Evolutionary conservation across 306 rosid species (phyloP).

Genomic region (Trifolium subterraneum): DNA sequence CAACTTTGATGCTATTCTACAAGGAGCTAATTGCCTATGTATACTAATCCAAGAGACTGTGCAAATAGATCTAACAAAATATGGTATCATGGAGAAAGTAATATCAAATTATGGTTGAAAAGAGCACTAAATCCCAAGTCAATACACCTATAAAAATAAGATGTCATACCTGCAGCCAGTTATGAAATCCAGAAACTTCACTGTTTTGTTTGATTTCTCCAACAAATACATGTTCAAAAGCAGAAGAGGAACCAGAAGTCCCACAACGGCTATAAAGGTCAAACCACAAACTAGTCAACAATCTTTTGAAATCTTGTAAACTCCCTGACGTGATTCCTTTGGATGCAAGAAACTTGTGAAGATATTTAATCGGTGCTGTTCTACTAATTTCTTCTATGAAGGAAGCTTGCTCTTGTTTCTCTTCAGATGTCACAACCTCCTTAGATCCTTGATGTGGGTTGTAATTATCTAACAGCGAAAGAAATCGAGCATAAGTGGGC

Average conservation of each 20-base stretch:
- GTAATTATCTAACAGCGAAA: conserved; percentile 89
- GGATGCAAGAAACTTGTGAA: conserved; percentile 73
- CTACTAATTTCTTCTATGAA: conserved; percentile 95
- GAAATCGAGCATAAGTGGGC: conserved; percentile 83
- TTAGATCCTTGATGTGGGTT: conserved; percentile 77
- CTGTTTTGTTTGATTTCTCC: conserved; percentile 82
- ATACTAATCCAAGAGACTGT: conserved; percentile 4
- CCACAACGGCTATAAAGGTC: conserved; percentile 94
- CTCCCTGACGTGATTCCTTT: conserved; percentile 65
- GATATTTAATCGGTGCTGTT: conserved; percentile 89
- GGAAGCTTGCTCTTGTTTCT: conserved; percentile 91
- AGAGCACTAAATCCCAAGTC: conserved; percentile 29
- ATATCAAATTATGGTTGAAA: conserved; percentile 33
- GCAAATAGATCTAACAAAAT: neutral
- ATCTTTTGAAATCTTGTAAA: conserved; percentile 73
- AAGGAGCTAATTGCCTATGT: conserved; percentile 9
- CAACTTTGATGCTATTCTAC: conserved; percentile 37
- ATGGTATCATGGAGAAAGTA: conserved; percentile 14
- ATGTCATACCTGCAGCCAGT: conserved; percentile 88
- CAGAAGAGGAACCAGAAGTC: conserved; percentile 85
- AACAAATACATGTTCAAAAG: conserved; percentile 96
- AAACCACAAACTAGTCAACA: conserved; percentile 74
- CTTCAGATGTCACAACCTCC: conserved; percentile 93
- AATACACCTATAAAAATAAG: neutral
- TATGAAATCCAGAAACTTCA: conserved; percentile 93